phyloP scores from a whole-genome alignment of 2,329 filamentous ascomycete species.

The Clonostachys byssicola region DNA sequence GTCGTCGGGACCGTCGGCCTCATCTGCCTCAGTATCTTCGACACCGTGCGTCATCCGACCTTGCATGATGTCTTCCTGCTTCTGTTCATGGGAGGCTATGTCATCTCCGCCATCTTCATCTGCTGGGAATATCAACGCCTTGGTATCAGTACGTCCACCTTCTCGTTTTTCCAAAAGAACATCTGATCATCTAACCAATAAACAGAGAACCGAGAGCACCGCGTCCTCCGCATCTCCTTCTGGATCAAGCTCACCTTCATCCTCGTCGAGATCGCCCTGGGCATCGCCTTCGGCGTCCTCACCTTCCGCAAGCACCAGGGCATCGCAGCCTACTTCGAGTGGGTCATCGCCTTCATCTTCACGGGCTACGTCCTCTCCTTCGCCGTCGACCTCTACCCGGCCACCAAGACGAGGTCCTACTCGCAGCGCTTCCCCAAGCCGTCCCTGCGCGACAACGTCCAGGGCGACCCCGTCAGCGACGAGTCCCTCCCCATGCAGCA shows the following conservation, averaged over 20 bases:
- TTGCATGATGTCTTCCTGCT: conserved; percentile 74
- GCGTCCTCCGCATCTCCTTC: conserved; percentile 73
- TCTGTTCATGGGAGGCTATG: conserved; percentile 82
- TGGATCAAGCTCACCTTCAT: conserved; percentile 86
- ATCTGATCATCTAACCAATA: neutral
- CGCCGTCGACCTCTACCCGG: conserved; percentile 81
- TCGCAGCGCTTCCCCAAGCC: conserved; percentile 20
- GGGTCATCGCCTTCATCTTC: conserved; percentile 77
- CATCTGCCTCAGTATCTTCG: conserved; percentile 80
- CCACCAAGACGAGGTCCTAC: conserved; percentile 52
- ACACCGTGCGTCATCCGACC: conserved; percentile 63
- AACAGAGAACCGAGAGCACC: conserved; percentile 67
- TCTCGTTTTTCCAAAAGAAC: neutral
- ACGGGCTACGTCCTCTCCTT: conserved; percentile 86
- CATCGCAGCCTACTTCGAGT: conserved; percentile 74
- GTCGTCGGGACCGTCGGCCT: conserved; percentile 74
- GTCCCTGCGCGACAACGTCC: conserved; percentile 12
- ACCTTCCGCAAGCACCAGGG: conserved; percentile 49
- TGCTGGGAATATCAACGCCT: conserved; percentile 88
- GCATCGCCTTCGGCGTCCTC: conserved; percentile 65
- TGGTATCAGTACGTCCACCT: conserved; percentile 55
- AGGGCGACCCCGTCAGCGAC: conserved; percentile 10
- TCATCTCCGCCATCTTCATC: conserved; percentile 81
- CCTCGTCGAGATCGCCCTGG: conserved; percentile 70
- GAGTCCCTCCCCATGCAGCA: neutral